A percentile compares a stretch with the other conserved stretches of the same genome.
These are phyloP conservation scores for Ambrosia trifida DNA, from an alignment of 129 eudicot species.

Conservation along the genomic window DNA sequence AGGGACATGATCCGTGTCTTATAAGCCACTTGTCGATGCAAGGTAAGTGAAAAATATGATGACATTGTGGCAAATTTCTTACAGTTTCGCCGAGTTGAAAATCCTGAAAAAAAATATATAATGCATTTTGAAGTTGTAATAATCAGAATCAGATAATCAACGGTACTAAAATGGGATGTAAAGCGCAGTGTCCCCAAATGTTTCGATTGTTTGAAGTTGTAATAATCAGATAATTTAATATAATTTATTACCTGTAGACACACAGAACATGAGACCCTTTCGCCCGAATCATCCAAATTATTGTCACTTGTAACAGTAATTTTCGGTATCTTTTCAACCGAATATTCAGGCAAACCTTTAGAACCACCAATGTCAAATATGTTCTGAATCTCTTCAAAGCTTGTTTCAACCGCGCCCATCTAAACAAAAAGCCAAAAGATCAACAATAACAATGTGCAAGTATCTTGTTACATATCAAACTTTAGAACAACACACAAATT, in stretches of 20 bases:
- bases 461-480: background rate
- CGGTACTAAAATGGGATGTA: too few species aligned
- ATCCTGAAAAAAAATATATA: conserved; percentile 54
- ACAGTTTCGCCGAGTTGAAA: conserved; percentile 84
- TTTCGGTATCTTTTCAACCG: conserved; percentile 83
- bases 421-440: conserved; percentile 24
- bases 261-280: conserved; percentile 79
- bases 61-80: conserved; percentile 88
- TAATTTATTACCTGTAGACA: conserved; percentile 78
- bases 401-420: conserved; percentile 99
- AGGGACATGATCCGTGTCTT: conserved; percentile 94
- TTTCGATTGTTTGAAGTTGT: background rate
- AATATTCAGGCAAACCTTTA: conserved; percentile 81
- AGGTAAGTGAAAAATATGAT: conserved; percentile 96
- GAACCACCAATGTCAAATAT: conserved; percentile 79
- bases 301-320: conserved; percentile 63
- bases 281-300: conserved; percentile 82
- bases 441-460: conserved; percentile 3
- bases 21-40: conserved; percentile 97
- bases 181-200: background rate
- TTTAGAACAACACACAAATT: background rate
- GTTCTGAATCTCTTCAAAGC: conserved; percentile 76
- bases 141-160: background rate
- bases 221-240: background rate
- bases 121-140: background rate